Base-by-base conservation (phyloP, 2,329 filamentous ascomycete species). In the Aureobasidium sp. region DNA sequence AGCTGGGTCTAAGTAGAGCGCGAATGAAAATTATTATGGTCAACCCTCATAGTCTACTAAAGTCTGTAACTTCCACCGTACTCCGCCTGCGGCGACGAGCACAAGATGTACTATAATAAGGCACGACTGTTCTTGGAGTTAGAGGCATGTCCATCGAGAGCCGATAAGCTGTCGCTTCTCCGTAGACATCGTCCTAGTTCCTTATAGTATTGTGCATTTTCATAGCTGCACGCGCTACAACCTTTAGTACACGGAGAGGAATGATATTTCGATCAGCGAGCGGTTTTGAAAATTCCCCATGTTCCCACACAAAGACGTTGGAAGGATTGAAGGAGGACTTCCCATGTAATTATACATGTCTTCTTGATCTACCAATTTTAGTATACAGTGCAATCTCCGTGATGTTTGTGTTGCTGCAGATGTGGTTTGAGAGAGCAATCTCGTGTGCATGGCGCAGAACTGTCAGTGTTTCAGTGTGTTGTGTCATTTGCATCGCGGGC, bases 201-300 rank as follows among this genome's bases (percentile, higher is more conserved):
- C 32, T 34, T 8, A 34, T 34, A 34, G 32, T 34, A 34, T 10
- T 34, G 32, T 34, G 32, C 32, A 34, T 34, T 34, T 34, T 2
- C 21, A 21, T 21, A 21, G 21, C 21, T 21, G 21, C 32, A 34
- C 32, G 32, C 32, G 32, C 9, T 34, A 34, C 32, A 10, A 8
- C 32, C 9, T 34, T 34, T 34, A 10, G 32, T 34, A 34, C 32
- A 34, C 32, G 32, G 32, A 8, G 32, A 34, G 32, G 32, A 32
- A 44, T 48, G 45, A 30, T 48, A 54, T 54, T 54, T 9, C 37
- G 52, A 54, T 54, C 52, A 54, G 52, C 52, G 52, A 42, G 52
- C 52, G 52, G 42, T 54, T 42, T 11, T 29, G 27, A 25, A 25
- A 10, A 25, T 21, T 7, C n/a, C 13, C n/a, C 6, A 11, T 34